These are phyloP conservation scores for Beauveria brongniartii DNA, from an alignment of 2,329 filamentous ascomycete species.

Conservation along the genomic window DNA sequence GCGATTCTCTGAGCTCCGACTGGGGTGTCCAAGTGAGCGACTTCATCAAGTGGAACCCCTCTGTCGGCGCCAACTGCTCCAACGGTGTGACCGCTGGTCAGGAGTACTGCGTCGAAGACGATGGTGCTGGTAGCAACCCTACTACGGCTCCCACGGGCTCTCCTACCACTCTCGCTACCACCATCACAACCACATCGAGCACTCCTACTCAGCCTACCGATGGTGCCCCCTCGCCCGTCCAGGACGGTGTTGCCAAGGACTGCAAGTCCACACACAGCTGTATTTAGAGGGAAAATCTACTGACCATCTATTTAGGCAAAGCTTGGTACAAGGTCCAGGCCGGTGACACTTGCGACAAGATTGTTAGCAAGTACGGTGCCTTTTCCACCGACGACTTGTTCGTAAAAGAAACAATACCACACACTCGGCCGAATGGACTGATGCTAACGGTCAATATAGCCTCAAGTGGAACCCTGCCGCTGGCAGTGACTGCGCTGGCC, in stretches of 20 bases:
- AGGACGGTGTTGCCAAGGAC: conserved; percentile 7
- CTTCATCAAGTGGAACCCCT: conserved; percentile 20
- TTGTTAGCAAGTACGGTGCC: conserved; percentile 15
- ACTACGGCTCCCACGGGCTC: background rate
- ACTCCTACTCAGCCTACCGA: background rate
- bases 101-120: conserved; percentile 16
- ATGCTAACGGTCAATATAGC: background rate
- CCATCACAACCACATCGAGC: background rate
- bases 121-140: background rate
- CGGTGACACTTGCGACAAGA: conserved; percentile 13
- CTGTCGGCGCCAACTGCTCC: conserved; percentile 12
- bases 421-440: background rate
- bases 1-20: conserved; percentile 17
- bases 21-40: conserved; percentile 18
- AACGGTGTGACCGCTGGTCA: background rate
- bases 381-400: conserved; percentile 15
- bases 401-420: background rate
- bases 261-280: background rate
- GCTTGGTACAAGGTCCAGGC: conserved; percentile 11
- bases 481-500: conserved; percentile 10
- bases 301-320: background rate
- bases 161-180: background rate
- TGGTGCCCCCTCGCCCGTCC: conserved; percentile 2
- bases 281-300: background rate
- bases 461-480: conserved; percentile 22